A percentile compares a stretch with the other conserved stretches of the same genome.
Conservation (phyloP, 164 flowering plant species). For the Dillenia turbinata region DNA sequence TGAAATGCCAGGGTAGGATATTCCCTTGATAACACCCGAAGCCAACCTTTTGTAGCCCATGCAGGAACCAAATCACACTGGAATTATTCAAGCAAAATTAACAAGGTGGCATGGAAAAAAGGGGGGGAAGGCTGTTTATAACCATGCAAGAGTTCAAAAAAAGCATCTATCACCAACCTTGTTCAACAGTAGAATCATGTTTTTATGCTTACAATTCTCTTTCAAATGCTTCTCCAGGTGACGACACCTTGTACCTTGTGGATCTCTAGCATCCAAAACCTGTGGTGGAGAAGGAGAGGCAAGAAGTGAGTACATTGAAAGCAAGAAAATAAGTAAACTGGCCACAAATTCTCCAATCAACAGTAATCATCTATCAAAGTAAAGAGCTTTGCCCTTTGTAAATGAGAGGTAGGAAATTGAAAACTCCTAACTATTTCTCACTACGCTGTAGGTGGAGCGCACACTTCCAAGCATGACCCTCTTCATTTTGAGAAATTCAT, state of each 20-base stretch:
- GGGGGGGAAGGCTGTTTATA: background rate
- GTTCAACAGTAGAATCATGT: slow-evolving; percentile 81
- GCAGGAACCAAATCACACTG: slow-evolving; percentile 98
- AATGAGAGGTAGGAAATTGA: no score
- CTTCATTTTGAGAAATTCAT: no score
- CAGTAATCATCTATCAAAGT: no score
- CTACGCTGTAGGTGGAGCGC: no score
- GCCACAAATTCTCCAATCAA: no score
- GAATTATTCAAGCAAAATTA: background rate
- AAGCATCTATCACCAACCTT: slow-evolving; percentile 46
- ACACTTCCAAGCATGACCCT: no score
- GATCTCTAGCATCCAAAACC: slow-evolving; percentile 99
- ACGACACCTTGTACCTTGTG: slow-evolving; percentile 92
- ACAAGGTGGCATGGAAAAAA: background rate
- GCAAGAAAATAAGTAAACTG: no score
- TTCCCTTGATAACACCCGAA: slow-evolving; percentile 76
- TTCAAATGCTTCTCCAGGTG: slow-evolving; percentile 91
- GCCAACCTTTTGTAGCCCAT: slow-evolving; percentile 99
- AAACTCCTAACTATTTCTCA: no score
- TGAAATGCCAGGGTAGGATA: slow-evolving; percentile 97
- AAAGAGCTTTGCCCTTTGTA: no score
- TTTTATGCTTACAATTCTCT: slow-evolving; percentile 91
- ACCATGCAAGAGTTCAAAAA: background rate
- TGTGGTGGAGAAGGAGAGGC: slow-evolving; percentile 15
- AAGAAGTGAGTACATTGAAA: background rate